phyloP scores from a whole-genome alignment of 1,284 basidiomycete species.

The Cryptococcus sp. region DNA sequence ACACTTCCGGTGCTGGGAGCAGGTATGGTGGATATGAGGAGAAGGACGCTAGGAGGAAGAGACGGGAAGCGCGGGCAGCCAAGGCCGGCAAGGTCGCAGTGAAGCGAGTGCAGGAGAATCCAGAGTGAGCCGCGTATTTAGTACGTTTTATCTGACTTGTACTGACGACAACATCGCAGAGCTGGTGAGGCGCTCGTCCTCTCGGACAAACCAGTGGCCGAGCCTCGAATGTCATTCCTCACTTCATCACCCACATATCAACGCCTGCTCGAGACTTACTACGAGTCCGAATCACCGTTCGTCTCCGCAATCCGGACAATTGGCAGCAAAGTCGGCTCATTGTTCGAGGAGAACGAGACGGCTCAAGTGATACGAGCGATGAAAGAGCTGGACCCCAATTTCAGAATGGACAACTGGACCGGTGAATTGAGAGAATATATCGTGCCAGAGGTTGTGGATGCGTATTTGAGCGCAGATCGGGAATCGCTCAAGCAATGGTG shows the following conservation, averaged over 20 bases:
- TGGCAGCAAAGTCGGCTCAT: constrained; percentile 80
- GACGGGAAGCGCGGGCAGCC: constrained; percentile 71
- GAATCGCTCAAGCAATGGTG: constrained; percentile 89
- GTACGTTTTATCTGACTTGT: neutral
- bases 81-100: constrained; percentile 72
- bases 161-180: constrained; percentile 54
- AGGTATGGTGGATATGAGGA: constrained; percentile 94
- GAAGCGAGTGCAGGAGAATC: constrained; percentile 66
- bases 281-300: constrained; percentile 92
- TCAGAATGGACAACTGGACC: constrained; percentile 83
- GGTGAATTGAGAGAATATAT: constrained; percentile 95
- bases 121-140: constrained; percentile 66
- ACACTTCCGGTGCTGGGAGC: constrained; percentile 63
- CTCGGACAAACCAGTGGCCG: constrained; percentile 58
- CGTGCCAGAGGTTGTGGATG: constrained; percentile 95
- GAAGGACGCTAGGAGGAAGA: constrained; percentile 76
- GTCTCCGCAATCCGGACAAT: constrained; percentile 78
- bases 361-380: constrained; percentile 88
- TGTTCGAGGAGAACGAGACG: constrained; percentile 96
- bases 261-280: constrained; percentile 66
- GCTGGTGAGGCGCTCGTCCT: constrained; percentile 81
- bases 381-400: constrained; percentile 82
- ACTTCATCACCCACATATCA: constrained; percentile 61
- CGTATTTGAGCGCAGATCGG: constrained; percentile 85
- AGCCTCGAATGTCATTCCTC: constrained; percentile 61